Percentiles rank a stretch among this genome's conserved stretches.
These are phyloP conservation scores for Fusarium acutatum DNA, from an alignment of 2,329 filamentous ascomycete species.

Conservation along the genomic window DNA sequence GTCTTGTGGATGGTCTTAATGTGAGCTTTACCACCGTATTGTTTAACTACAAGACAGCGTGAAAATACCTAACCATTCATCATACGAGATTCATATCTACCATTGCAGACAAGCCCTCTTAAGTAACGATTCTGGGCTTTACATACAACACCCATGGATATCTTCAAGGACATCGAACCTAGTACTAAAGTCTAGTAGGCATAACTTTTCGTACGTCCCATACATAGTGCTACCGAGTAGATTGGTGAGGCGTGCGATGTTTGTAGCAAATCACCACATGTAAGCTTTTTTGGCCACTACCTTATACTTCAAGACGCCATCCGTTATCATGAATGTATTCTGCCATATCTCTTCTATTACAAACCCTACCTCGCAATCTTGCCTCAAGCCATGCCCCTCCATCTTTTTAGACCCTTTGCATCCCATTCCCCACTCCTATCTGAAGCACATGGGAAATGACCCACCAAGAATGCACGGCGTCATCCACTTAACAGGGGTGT, in stretches of 20 bases:
- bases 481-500: constrained; percentile 30
- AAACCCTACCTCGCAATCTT: background rate
- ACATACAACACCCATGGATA: background rate
- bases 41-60: background rate
- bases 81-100: background rate
- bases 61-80: background rate
- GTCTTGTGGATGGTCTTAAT: background rate
- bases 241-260: background rate
- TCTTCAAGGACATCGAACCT: background rate
- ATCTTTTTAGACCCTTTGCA: constrained; percentile 5
- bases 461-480: constrained; percentile 27
- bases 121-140: background rate
- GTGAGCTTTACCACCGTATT: background rate
- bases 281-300: background rate
- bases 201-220: background rate
- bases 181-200: background rate
- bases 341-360: background rate
- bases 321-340: background rate
- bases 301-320: background rate
- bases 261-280: background rate
- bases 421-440: constrained; percentile 14
- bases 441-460: background rate
- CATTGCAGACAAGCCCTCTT: background rate
- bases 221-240: background rate
- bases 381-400: constrained; percentile 13